Conservation (phyloP, 176 grass and related monocot species). For the Typha latifolia region DNA sequence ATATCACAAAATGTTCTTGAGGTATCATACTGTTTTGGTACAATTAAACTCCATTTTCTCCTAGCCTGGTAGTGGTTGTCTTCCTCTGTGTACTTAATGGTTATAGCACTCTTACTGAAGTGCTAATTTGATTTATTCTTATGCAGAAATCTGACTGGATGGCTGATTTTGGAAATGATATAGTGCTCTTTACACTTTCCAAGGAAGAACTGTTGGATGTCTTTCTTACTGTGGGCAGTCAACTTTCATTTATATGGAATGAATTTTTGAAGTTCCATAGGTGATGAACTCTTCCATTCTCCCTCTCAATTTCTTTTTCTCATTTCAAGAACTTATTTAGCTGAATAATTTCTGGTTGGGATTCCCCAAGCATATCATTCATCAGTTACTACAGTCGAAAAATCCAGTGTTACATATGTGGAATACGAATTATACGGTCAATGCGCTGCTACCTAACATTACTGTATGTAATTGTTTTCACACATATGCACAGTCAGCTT, state of each 20-base stretch:
- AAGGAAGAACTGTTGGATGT: constrained; percentile 63
- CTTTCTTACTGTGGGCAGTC: constrained; percentile 57
- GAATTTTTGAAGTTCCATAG: constrained; percentile 86
- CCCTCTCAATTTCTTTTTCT: background rate
- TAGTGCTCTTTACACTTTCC: constrained; percentile 54
- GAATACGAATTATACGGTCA: too few species aligned
- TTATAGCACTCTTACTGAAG: background rate
- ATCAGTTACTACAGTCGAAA: too few species aligned
- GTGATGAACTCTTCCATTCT: constrained; percentile 18
- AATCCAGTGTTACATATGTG: too few species aligned
- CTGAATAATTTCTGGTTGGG: too few species aligned
- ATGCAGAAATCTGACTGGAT: constrained; percentile 55
- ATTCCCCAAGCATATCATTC: too few species aligned
- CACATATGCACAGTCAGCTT: too few species aligned
- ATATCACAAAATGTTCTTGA: constrained; percentile 71
- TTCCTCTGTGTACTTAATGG: background rate
- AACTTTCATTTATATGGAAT: constrained; percentile 85
- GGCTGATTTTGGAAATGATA: constrained; percentile 42
- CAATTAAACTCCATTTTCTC: background rate
- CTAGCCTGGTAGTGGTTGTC: background rate
- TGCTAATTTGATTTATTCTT: constrained; percentile 23
- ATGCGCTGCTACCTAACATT: too few species aligned
- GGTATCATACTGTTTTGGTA: constrained; percentile 34
- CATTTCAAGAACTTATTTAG: too few species aligned
- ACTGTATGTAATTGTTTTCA: too few species aligned